Evolutionary conservation across 176 grass and related monocot genomes (phyloP).

Genomic region (Poa pratensis): DNA sequence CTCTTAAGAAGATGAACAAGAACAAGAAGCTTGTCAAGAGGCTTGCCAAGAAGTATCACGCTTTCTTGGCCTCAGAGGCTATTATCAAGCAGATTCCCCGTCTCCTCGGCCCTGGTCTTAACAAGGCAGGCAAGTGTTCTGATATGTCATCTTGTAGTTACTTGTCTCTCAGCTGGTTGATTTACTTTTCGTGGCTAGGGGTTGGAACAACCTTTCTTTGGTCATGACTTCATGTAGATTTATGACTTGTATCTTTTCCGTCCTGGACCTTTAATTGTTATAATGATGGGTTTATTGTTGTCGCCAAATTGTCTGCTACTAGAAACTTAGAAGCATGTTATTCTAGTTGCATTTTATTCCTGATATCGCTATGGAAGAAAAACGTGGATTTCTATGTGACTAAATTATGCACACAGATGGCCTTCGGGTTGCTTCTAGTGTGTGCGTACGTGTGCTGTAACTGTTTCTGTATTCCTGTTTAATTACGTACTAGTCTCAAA

Average conservation of each 20-base stretch:
- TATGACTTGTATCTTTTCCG: not conserved
- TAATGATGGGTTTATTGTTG: not conserved
- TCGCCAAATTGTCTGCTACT: not conserved
- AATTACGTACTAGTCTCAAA: too few species aligned
- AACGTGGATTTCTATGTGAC: not conserved
- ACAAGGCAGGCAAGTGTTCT: slow-evolving; percentile 71
- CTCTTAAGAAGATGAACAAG: slow-evolving; percentile 90
- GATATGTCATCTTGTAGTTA: not conserved
- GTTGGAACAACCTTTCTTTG: not conserved
- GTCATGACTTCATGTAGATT: not conserved
- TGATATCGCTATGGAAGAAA: not conserved
- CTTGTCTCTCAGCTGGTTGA: not conserved
- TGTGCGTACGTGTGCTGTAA: too few species aligned
- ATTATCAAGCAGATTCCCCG: slow-evolving; percentile 90
- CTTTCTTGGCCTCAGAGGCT: slow-evolving; percentile 86
- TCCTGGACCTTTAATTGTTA: not conserved
- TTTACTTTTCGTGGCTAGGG: not conserved
- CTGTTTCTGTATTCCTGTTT: too few species aligned
- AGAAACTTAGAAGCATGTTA: not conserved
- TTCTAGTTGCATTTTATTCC: not conserved
- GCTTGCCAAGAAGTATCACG: slow-evolving; percentile 88
- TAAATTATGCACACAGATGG: not conserved
- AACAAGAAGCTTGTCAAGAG: slow-evolving; percentile 92
- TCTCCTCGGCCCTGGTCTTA: slow-evolving; percentile 89
- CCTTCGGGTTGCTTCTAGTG: too few species aligned